Base-by-base conservation (phyloP, 2,329 filamentous ascomycete genomes). In the Sporothrix globosa region DNA sequence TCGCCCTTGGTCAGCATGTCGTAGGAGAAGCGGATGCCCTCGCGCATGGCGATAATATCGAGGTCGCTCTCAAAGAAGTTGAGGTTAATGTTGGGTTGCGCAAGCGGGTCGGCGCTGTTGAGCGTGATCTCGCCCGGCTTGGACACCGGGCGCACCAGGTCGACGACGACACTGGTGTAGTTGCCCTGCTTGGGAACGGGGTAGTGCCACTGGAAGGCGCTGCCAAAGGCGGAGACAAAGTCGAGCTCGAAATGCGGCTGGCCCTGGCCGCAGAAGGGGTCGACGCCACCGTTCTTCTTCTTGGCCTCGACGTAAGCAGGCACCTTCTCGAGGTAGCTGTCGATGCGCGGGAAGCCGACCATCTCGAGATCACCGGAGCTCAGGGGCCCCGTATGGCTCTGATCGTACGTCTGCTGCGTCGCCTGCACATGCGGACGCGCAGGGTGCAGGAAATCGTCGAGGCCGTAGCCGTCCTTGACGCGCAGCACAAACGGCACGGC, bases 181-280 rank as follows among this genome's bases (percentile, higher is more conserved):
- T 81, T 80, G 0, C 86, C 87, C 27, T 74, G 66, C 2, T 76
- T 75, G 4, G 82, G 81, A 0, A 75, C 72, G 0, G 82, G 82
- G 73, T 79, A 81, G 75, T 84, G 82, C 82, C 82, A 84, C 76
- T 84, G 82, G 77, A 84, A 84, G 4, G 82, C 82, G 58, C 78
- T 79, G 61, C 79, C 74, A 75, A 89, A 90, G 80, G 89, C 83
- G 68, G 82, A 80, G 13, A 90, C 84, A 74, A 90, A 90, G 77
- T 90, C 87, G 46, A 88, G 81, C 77, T 88, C 86, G 73, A 88
- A 88, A 73, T 88, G 86, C 34, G 87, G 86, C 76, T 88, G 85
- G 7, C 85, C 86, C 3, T 78, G 80, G 0, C 86, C 86, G 1
- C 82, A 82, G 74, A 88, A 88, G 2, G 86, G 86, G 69, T 88